phyloP scores from a whole-genome alignment of 2,329 filamentous ascomycete genomes.

The Penicillium psychrosexuale region DNA sequence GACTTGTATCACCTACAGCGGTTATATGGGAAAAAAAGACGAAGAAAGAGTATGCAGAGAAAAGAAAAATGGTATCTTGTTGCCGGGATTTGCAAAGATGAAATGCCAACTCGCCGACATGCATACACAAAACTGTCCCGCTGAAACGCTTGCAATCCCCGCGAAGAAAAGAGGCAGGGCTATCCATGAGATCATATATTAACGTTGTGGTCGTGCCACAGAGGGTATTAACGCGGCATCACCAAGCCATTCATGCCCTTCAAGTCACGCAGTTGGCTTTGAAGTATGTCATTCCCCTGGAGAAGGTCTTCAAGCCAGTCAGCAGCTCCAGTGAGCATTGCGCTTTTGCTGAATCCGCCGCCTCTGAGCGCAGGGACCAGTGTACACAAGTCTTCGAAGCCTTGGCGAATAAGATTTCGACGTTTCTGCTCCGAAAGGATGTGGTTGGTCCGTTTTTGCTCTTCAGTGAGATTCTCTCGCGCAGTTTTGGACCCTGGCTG shows the following conservation, averaged over 20 bases:
- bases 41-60: constrained; percentile 1
- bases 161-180: constrained; percentile 5
- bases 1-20: constrained; percentile 1
- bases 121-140: constrained; percentile 14
- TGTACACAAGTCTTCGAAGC: constrained; percentile 74
- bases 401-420: constrained; percentile 74
- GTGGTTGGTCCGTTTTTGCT: constrained; percentile 81
- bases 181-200: constrained; percentile 9
- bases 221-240: constrained; percentile 34
- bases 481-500: constrained; percentile 30
- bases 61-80: constrained; percentile 20
- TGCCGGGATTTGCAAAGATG: neutral
- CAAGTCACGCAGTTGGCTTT: constrained; percentile 52
- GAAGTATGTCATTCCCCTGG: constrained; percentile 63
- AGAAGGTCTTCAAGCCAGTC: constrained; percentile 75
- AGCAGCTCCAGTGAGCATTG: constrained; percentile 69
- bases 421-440: constrained; percentile 86
- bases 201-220: constrained; percentile 24
- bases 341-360: constrained; percentile 79
- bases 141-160: constrained; percentile 26
- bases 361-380: constrained; percentile 72
- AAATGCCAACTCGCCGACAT: constrained; percentile 23
- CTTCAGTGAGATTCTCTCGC: constrained; percentile 66
- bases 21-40: neutral
- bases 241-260: constrained; percentile 38